These are phyloP conservation scores for Bondarzewia mesenterica DNA, from an alignment of 1,284 basidiomycete genomes.

Conservation along the genomic window DNA sequence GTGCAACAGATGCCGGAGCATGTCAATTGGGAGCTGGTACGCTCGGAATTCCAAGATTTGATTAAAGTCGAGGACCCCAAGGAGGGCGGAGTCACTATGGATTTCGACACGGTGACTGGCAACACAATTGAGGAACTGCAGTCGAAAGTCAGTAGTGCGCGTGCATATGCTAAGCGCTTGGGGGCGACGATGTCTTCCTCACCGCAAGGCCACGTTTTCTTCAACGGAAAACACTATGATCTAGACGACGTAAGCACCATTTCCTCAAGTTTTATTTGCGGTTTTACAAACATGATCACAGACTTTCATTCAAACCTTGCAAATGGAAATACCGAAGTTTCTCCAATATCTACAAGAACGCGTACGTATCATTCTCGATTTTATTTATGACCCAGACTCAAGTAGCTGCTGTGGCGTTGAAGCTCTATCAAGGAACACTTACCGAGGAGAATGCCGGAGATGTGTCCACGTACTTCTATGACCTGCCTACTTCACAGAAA, in stretches of 20 bases:
- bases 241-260: conserved; percentile 70
- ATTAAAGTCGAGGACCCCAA: conserved; percentile 16
- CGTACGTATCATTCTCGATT: conserved; percentile 26
- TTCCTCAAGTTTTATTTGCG: not conserved
- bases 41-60: conserved; percentile 31
- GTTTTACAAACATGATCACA: not conserved
- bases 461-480: conserved; percentile 81
- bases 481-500: conserved; percentile 64
- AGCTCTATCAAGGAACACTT: conserved; percentile 63
- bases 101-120: conserved; percentile 35
- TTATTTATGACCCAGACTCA: not conserved
- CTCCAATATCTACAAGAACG: conserved; percentile 66
- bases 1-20: not conserved
- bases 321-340: conserved; percentile 53
- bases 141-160: conserved; percentile 32
- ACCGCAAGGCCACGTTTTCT: conserved; percentile 60
- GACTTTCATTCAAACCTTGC: conserved; percentile 54
- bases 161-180: conserved; percentile 46
- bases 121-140: conserved; percentile 21
- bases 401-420: not conserved
- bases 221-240: conserved; percentile 81
- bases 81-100: conserved; percentile 10
- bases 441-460: conserved; percentile 43
- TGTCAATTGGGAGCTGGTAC: conserved; percentile 39
- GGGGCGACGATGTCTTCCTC: conserved; percentile 31